Evolutionary conservation across 2,329 filamentous ascomycete species (phyloP), one percentile per base, ranked within the genome.

Genomic region (Ascochyta viciae-villosae): DNA sequence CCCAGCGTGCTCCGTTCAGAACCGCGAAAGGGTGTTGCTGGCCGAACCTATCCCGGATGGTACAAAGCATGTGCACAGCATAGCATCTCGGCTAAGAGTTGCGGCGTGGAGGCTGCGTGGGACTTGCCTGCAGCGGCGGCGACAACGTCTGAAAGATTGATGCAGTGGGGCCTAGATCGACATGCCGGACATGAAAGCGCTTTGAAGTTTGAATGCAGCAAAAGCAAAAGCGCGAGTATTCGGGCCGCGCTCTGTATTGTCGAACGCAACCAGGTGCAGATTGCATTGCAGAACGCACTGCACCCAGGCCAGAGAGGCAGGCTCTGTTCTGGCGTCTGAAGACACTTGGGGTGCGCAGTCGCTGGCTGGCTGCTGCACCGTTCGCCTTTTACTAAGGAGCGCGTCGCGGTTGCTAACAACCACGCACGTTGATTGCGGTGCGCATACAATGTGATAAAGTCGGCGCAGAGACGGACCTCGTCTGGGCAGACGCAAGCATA

Each of bases 281-380:
- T 39, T 50, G 53, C 53, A 47, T 58, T 58, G 45, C 50, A 57
- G 39, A 49, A 26, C 27, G 38, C 33, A 57, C 60, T 19, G 50
- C 45, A 61, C 58, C 46, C 33, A 51, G 13, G 43, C 50, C 42
- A 51, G 47, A 49, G 12, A 41, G 37, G 53, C 47, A 49, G 22
- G 44, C 45, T 46, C 52, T 33, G 44, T 49, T 50, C 53, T 46
- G 52, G 52, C 47, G 45, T 54, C 33, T 42, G 54, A 49, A 63
- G 63, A 66, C 57, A 49, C 52, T 34, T 42, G 54, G 41, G 54
- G 35, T 47, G 26, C 38, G 38, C 39, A 23, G 23, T 16, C 49
- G 35, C 56, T 46, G 35, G 57, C 46, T 41, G 54, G 49, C 43
- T 57, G 44, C 38, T 59, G 60, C 51, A 54, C 37, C 33, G 31